Evolutionary conservation across 345 rosid genomes (phyloP).

Genomic region (Dimocarpus longan): DNA sequence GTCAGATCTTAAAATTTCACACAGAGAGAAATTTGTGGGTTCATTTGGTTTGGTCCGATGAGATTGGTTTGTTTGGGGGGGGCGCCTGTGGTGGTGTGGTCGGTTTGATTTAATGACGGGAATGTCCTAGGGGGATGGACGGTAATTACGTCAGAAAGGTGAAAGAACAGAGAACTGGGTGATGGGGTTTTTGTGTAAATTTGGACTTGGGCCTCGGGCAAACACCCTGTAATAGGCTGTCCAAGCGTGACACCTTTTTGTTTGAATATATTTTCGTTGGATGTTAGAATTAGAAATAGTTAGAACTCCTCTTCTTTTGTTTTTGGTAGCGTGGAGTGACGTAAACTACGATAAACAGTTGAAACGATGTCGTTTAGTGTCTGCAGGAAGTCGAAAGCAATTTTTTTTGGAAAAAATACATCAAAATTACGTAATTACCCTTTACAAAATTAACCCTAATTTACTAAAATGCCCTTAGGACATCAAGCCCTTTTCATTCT

Average conservation of each 20-base stretch:
- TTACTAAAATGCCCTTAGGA: too few species aligned
- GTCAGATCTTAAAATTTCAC: conserved; percentile 8
- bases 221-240: conserved; percentile 22
- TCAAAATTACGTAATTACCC: too few species aligned
- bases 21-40: conserved; percentile 12
- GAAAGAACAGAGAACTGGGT: background rate
- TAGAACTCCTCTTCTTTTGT: background rate
- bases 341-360: background rate
- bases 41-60: conserved; percentile 28
- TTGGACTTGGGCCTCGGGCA: background rate
- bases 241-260: conserved; percentile 4
- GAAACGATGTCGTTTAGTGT: background rate
- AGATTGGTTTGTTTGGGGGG: conserved; percentile 13
- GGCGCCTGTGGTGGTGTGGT: too few species aligned
- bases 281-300: background rate
- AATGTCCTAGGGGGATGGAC: background rate
- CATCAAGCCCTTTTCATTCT: too few species aligned
- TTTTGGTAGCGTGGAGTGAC: background rate
- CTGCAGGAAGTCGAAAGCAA: too few species aligned
- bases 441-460: too few species aligned
- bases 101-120: conserved; percentile 1
- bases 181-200: conserved; percentile 29
- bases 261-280: background rate
- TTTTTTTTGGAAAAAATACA: too few species aligned
- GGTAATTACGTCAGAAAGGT: background rate